Base-by-base conservation (phyloP, 164 flowering plant species). In the Annona cherimola region DNA sequence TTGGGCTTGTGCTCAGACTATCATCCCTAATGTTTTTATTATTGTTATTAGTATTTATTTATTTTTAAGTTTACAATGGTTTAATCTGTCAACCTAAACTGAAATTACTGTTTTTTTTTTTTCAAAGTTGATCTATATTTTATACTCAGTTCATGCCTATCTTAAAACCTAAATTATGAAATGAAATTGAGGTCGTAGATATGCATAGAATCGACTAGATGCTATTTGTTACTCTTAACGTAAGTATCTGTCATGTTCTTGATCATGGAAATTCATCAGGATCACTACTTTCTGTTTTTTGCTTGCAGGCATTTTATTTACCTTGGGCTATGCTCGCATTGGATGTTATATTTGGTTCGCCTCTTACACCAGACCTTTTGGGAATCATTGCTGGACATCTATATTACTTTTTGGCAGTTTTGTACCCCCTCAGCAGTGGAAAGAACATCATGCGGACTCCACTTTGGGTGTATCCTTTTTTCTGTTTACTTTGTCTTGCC, bases 281-380 rank as follows among this genome's bases (percentile, higher is more conserved):
- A 70, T 3, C 46, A 19, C 41, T 40, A 45, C 46, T 4, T 55
- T 35, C 7, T 60, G 2, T 55, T 40, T 5, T 20, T 41, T 42
- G 73, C 46, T 68, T 76, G 71, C 91, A 96, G 99, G 98, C 96
- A 62, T 96, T 96, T 81, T 96, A 96, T 79, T 81, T 96, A 26
- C 99, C 99, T 62, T 96, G 98, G 99, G 90, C 93, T 64, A 93
- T 96, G 98, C 95, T 96, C 61, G 93, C 79, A 41, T 75, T 96
- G 80, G 99, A 96, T 80, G 96, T 92, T 68, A 83, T 96, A 65
- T 96, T 96, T 74, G 99, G 99, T 76, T 88, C 98, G 14, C 79
- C 83, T 5, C 72, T 88, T 57, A 41, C 82, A 57, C 97, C 97
- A 45, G 93, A 93, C 74, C 84, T 96, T 4, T 66, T 93, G 74